Conservation (phyloP, 2,329 filamentous ascomycete species). For the Penicillium expansum region DNA sequence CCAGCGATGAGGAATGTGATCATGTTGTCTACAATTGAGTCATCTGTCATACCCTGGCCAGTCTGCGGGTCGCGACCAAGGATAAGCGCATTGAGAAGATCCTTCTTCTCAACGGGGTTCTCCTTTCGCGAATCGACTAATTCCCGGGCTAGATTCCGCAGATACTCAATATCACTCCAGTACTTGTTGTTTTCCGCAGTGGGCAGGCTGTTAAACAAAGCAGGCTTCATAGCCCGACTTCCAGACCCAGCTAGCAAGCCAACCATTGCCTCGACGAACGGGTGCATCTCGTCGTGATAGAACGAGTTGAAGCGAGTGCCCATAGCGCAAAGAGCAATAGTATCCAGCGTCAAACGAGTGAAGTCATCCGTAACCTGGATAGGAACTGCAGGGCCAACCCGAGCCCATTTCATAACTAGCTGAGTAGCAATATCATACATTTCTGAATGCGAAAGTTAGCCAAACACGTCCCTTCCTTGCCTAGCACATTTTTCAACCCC, state of each 20-base stretch:
- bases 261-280: slow-evolving; percentile 67
- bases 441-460: slow-evolving; percentile 17
- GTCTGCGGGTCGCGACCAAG: slow-evolving; percentile 65
- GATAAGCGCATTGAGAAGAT: slow-evolving; percentile 69
- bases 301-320: slow-evolving; percentile 72
- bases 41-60: slow-evolving; percentile 61
- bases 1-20: slow-evolving; percentile 69
- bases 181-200: slow-evolving; percentile 33
- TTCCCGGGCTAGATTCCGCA: slow-evolving; percentile 58
- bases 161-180: slow-evolving; percentile 36
- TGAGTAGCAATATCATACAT: slow-evolving; percentile 44
- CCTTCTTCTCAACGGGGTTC: slow-evolving; percentile 58
- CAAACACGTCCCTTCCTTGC: not conserved
- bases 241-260: slow-evolving; percentile 60
- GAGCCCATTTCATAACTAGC: slow-evolving; percentile 44
- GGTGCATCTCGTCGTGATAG: slow-evolving; percentile 66
- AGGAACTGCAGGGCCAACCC: slow-evolving; percentile 52
- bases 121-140: slow-evolving; percentile 59
- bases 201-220: slow-evolving; percentile 47
- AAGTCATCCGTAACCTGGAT: slow-evolving; percentile 66
- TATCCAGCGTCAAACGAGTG: slow-evolving; percentile 70
- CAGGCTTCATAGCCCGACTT: slow-evolving; percentile 49
- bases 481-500: not conserved
- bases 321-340: slow-evolving; percentile 69
- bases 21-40: slow-evolving; percentile 66